phyloP scores from a whole-genome alignment of 805 yeast species.

The Schwanniomyces occidentalis region DNA sequence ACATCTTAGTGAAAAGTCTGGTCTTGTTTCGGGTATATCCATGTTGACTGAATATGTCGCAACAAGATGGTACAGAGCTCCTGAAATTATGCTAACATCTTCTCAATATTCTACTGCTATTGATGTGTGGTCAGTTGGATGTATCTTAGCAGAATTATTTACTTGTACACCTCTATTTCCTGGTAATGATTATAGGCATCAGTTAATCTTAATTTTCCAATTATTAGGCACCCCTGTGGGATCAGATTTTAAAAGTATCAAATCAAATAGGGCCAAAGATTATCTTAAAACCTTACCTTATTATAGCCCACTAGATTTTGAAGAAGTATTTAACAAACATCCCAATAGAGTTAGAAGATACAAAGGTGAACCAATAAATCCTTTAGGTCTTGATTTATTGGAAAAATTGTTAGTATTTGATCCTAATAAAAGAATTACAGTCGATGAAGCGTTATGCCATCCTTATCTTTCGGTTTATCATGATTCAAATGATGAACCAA shows the following conservation, averaged over 20 bases:
- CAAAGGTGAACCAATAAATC: conserved; percentile 18
- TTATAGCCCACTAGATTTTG: conserved; percentile 17
- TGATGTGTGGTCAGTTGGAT: conserved; percentile 81
- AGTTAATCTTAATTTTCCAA: conserved; percentile 62
- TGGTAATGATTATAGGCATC: conserved; percentile 73
- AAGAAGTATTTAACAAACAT: conserved; percentile 17
- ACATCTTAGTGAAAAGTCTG: not conserved
- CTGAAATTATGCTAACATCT: conserved; percentile 75
- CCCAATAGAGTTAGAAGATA: conserved; percentile 17
- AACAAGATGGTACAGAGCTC: conserved; percentile 84
- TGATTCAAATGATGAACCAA: conserved; percentile 35
- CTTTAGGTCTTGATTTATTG: conserved; percentile 32
- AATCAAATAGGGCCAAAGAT: conserved; percentile 23
- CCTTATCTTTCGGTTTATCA: conserved; percentile 88
- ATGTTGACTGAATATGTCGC: conserved; percentile 80
- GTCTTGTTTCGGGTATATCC: conserved; percentile 22
- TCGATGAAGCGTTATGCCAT: conserved; percentile 83
- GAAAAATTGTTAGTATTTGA: conserved; percentile 82
- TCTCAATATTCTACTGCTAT: conserved; percentile 75
- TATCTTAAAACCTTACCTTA: conserved; percentile 28
- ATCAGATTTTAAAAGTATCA: conserved; percentile 17
- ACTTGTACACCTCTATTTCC: conserved; percentile 67
- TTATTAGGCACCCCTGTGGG: conserved; percentile 64
- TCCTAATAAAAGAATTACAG: conserved; percentile 81
- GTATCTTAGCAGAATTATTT: conserved; percentile 71